phyloP scores from a whole-genome alignment of 2,329 filamentous ascomycete genomes.

The Juglanconis sp. region DNA sequence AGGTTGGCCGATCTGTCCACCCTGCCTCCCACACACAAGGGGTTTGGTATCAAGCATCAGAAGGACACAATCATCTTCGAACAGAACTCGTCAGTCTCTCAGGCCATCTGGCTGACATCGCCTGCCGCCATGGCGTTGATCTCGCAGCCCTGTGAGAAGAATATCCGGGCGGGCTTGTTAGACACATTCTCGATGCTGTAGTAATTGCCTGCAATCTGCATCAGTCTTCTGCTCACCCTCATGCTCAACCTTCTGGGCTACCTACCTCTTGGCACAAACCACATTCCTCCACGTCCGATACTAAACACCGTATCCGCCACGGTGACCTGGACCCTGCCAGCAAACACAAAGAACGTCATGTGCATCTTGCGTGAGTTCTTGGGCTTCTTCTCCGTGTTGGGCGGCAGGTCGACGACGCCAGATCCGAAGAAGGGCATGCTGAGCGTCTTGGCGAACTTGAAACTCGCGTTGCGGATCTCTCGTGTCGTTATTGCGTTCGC shows the following conservation, averaged over 20 bases:
- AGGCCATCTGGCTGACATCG: slow-evolving; percentile 20
- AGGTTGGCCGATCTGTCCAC: too few relatives aligned
- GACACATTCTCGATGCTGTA: slow-evolving; percentile 87
- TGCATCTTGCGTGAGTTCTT: slow-evolving; percentile 97
- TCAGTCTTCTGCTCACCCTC: background rate
- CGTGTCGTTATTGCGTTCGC: slow-evolving; percentile 54
- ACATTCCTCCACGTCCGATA: slow-evolving; percentile 83
- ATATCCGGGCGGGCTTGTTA: slow-evolving; percentile 69
- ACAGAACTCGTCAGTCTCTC: background rate
- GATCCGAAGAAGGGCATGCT: slow-evolving; percentile 82
- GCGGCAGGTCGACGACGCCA: slow-evolving; percentile 84
- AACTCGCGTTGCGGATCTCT: slow-evolving; percentile 64
- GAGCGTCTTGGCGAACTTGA: slow-evolving; percentile 86
- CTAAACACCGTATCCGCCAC: slow-evolving; percentile 74
- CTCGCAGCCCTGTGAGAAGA: slow-evolving; percentile 88
- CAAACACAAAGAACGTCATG: slow-evolving; percentile 90
- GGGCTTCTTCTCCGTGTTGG: slow-evolving; percentile 76
- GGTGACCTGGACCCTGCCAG: slow-evolving; percentile 76
- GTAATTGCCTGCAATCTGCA: slow-evolving; percentile 67
- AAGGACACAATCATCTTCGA: too few relatives aligned
- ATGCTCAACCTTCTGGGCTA: slow-evolving; percentile 19
- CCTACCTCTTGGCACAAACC: slow-evolving; percentile 92
- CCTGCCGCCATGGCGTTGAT: slow-evolving; percentile 28
- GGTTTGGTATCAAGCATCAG: too few relatives aligned
- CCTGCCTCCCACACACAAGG: too few relatives aligned